A percentile compares a stretch with the other conserved stretches of the same genome.
phyloP scores from a whole-genome alignment of 805 yeast species.

The Dipodascus geniculatus region DNA sequence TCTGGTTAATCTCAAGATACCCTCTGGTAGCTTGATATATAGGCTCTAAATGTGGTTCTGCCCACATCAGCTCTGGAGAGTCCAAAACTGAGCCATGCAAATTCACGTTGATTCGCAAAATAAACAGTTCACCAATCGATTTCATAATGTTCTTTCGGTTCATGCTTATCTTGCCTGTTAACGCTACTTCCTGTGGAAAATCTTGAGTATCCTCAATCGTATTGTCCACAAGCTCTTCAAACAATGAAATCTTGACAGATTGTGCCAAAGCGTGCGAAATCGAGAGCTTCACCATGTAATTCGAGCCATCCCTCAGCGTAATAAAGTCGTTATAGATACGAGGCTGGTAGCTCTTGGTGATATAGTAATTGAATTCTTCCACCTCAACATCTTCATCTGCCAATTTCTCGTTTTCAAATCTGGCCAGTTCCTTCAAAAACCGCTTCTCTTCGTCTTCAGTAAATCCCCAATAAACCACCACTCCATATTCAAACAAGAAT shows the following conservation, averaged over 20 bases:
- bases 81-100: slow-evolving; percentile 58
- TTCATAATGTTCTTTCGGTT: slow-evolving; percentile 91
- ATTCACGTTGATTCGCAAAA: slow-evolving; percentile 39
- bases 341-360: slow-evolving; percentile 90
- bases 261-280: slow-evolving; percentile 95
- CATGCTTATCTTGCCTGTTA: slow-evolving; percentile 91
- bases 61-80: slow-evolving; percentile 98
- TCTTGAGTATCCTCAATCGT: slow-evolving; percentile 97
- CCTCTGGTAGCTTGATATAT: slow-evolving; percentile 96
- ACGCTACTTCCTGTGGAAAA: slow-evolving; percentile 91
- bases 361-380: slow-evolving; percentile 91
- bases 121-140: slow-evolving; percentile 90
- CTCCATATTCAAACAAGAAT: slow-evolving; percentile 92
- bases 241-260: slow-evolving; percentile 85
- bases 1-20: slow-evolving; percentile 85
- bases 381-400: slow-evolving; percentile 86
- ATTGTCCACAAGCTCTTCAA: slow-evolving; percentile 92
- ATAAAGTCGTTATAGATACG: slow-evolving; percentile 93
- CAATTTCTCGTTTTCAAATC: slow-evolving; percentile 79
- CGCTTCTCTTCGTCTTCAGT: slow-evolving; percentile 71
- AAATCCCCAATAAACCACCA: slow-evolving; percentile 95
- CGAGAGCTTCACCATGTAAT: slow-evolving; percentile 84
- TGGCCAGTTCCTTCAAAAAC: slow-evolving; percentile 74
- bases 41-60: slow-evolving; percentile 96
- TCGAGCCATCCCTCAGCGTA: slow-evolving; percentile 77